phyloP scores from a whole-genome alignment of 495 filamentous ascomycete species.

The Podospora pseudocomata region DNA sequence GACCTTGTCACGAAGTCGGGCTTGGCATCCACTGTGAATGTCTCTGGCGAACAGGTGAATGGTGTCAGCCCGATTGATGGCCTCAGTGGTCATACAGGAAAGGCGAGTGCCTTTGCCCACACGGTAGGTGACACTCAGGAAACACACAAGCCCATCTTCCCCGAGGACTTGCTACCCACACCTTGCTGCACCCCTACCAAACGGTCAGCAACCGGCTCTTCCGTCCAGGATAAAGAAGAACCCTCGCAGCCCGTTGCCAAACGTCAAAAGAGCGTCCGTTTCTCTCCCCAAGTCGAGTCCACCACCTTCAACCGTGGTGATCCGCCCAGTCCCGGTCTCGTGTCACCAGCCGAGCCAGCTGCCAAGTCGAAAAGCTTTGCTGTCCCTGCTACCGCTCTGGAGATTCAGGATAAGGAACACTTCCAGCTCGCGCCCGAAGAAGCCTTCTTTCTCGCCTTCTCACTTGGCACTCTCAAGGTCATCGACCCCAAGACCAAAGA shows the following conservation, averaged over 20 bases:
- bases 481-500: constrained; percentile 51
- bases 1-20: constrained; percentile 16
- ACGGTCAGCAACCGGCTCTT: constrained; percentile 2
- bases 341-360: background rate
- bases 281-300: constrained; percentile 58
- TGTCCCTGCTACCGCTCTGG: background rate
- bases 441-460: constrained; percentile 85
- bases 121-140: background rate
- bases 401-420: constrained; percentile 76
- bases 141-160: constrained; percentile 5
- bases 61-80: background rate
- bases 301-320: constrained; percentile 51
- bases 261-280: constrained; percentile 58
- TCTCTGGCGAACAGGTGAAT: constrained; percentile 1
- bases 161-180: constrained; percentile 8
- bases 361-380: background rate
- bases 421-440: constrained; percentile 88
- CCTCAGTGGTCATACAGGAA: constrained; percentile 3
- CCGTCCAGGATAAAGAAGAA: background rate
- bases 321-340: constrained; percentile 37
- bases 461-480: constrained; percentile 71
- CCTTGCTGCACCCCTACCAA: constrained; percentile 7
- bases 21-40: background rate
- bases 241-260: constrained; percentile 23
- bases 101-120: constrained; percentile 26